Evolutionary conservation across 2,329 filamentous ascomycete genomes (phyloP).

Genomic region (Colletotrichum eleusines): DNA sequence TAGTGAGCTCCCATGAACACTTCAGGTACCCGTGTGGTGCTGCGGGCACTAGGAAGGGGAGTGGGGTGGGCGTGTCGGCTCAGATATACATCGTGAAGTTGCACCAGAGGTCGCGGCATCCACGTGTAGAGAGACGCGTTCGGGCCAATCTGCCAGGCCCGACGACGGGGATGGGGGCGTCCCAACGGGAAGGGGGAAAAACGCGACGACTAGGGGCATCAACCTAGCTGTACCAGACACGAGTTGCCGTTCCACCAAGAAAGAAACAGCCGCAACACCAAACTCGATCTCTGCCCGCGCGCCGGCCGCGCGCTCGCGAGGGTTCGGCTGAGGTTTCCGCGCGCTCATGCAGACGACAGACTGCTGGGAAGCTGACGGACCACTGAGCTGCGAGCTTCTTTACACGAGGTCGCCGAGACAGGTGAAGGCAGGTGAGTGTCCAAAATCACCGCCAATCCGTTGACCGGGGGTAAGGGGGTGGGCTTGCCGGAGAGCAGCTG

Average conservation of each 20-base stretch:
- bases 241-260: neutral
- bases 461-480: neutral
- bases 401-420: slow-evolving; percentile 34
- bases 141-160: slow-evolving; percentile 20
- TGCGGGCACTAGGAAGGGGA: slow-evolving; percentile 30
- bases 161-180: neutral
- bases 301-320: slow-evolving; percentile 21
- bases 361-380: slow-evolving; percentile 28
- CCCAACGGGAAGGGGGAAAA: slow-evolving; percentile 2
- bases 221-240: neutral
- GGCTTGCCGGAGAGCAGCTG: neutral
- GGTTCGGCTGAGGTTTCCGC: slow-evolving; percentile 35
- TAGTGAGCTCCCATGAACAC: slow-evolving; percentile 37
- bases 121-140: slow-evolving; percentile 24
- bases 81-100: slow-evolving; percentile 35
- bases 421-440: slow-evolving; percentile 20
- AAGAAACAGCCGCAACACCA: neutral
- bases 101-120: slow-evolving; percentile 25
- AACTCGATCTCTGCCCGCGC: slow-evolving; percentile 20
- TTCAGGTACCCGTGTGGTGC: slow-evolving; percentile 37
- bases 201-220: slow-evolving; percentile 2
- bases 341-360: slow-evolving; percentile 27
- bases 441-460: slow-evolving; percentile 32
- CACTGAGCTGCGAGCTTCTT: slow-evolving; percentile 41
- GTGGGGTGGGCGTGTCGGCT: neutral